These are phyloP conservation scores for Zopfia rhizophila DNA, from an alignment of 2,329 filamentous ascomycete species.

Conservation along the genomic window DNA sequence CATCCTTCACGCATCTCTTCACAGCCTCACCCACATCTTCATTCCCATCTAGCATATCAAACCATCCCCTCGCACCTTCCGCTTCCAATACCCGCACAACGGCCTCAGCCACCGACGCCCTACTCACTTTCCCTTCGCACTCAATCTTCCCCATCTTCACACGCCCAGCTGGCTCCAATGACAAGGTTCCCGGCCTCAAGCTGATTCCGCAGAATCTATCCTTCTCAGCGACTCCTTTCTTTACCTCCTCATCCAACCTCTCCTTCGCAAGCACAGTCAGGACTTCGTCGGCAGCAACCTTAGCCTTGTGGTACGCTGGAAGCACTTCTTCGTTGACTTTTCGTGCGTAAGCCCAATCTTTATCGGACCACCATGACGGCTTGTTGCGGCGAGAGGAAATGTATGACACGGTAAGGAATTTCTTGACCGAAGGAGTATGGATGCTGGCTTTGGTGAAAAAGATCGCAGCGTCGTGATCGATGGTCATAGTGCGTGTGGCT, in stretches of 20 bases:
- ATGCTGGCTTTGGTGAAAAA: constrained; percentile 63
- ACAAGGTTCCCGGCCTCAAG: constrained; percentile 62
- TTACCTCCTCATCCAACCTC: constrained; percentile 38
- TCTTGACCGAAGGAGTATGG: constrained; percentile 57
- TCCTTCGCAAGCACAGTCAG: constrained; percentile 57
- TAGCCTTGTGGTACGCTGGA: constrained; percentile 64
- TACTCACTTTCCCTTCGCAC: constrained; percentile 54
- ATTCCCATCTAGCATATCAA: constrained; percentile 64
- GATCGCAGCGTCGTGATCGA: constrained; percentile 66
- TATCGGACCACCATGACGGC: constrained; percentile 63
- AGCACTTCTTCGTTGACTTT: constrained; percentile 61
- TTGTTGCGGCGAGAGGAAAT: constrained; percentile 60
- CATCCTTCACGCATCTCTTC: constrained; percentile 56
- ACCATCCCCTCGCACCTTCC: constrained; percentile 62
- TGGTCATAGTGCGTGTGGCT: constrained; percentile 59
- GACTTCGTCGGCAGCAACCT: constrained; percentile 66
- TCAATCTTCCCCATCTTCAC: constrained; percentile 61
- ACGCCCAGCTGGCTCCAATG: constrained; percentile 59
- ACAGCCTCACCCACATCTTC: constrained; percentile 59
- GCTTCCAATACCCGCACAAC: constrained; percentile 61
- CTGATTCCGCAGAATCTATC: constrained; percentile 62
- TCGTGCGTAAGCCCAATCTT: constrained; percentile 57
- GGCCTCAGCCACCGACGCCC: constrained; percentile 64
- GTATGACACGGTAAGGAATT: constrained; percentile 67
- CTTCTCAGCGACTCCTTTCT: constrained; percentile 33